These are phyloP conservation scores for Obelidium mucronatum DNA, from an alignment of 192 early-diverging fungal species.

Conservation along the genomic window DNA sequence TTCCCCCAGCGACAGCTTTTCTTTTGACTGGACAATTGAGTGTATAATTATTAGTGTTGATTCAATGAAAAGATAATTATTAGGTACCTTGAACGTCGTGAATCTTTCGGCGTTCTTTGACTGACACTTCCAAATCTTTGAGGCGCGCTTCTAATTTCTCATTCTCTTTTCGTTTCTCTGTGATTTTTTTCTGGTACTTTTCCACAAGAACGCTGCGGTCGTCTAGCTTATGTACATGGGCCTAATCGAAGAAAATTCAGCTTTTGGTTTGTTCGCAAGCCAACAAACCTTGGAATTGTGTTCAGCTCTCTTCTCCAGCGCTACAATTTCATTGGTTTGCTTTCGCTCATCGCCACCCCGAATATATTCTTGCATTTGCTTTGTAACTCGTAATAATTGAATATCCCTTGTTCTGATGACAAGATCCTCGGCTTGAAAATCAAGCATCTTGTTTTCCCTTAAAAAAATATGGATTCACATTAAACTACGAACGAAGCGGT, in stretches of 20 bases:
- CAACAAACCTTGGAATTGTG: conserved; percentile 51
- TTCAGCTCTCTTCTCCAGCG: conserved; percentile 61
- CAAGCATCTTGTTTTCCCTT: conserved; percentile 70
- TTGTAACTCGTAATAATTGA: conserved; percentile 67
- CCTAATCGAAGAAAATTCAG: conserved; percentile 7
- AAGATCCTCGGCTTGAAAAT: conserved; percentile 70
- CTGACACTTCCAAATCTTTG: conserved; percentile 39
- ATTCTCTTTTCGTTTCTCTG: conserved; percentile 57
- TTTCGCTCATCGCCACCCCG: conserved; percentile 62
- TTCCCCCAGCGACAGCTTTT: conserved; percentile 11
- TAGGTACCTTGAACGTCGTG: conserved; percentile 52
- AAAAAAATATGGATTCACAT: conserved; percentile 14
- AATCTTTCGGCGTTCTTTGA: conserved; percentile 54
- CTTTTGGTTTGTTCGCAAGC: not conserved
- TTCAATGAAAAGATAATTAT: not conserved
- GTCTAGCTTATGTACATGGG: conserved; percentile 59
- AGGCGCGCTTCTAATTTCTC: conserved; percentile 46
- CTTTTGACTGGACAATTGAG: conserved; percentile 11
- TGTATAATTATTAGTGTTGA: not conserved
- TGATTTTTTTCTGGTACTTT: conserved; percentile 47
- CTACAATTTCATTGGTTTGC: conserved; percentile 57
- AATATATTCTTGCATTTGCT: conserved; percentile 70
- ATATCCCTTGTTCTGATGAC: conserved; percentile 62
- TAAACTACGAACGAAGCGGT: conserved; percentile 5
- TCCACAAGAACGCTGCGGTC: conserved; percentile 41